Base-by-base conservation (phyloP, 169 alveolate genomes). In the Cryptosporidium meleagridis region DNA sequence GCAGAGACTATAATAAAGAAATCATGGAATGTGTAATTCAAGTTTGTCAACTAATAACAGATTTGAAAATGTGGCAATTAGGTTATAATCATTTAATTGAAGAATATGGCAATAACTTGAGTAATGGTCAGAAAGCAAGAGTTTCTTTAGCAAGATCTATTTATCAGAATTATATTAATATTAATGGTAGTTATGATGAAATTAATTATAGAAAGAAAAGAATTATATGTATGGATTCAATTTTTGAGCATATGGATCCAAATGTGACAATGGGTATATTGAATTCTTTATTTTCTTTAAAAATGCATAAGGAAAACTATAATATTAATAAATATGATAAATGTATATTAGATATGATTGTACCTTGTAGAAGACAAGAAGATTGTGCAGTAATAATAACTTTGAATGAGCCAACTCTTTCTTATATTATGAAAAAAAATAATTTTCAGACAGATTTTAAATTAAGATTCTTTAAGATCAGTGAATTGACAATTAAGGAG, bases 101-200 rank as follows among this genome's bases (percentile, higher is more conserved):
- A n/a, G 89, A 80, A 31, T 62, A 80, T 39, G 89, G 89, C 9
- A 80, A 62, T 41, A 80, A 80, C 68, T 35, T 80, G 55, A 80
- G 89, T 41, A 80, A 80, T 67, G 89, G 89, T 2, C 89, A 80
- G n/a, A 80, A 39, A 23, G 72, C 75, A 6, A 59, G 89, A 9
- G 68, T 80, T n/a, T 59, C 89, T 18, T 51, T 80, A n/a, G 89
- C 89, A 2, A 80, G 89, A 62, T 59, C 89, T 31, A 62, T 80
- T 14, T 80, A 80, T 48, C 41, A 65, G 55, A 67, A 67, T 21
- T 37, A 67, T 12, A 9, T 26, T 18, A 61, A 61, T 61, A 21
- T n/a, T 29, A 61, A 41, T 41, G 14, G 21, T 61, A 33, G 21
- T 29, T 8, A 61, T 23, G 10, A 5, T 21, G 29, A 33, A 1